These are phyloP conservation scores for Exophiala alcalophila DNA, from an alignment of 2,329 filamentous ascomycete genomes.

Conservation along the genomic window DNA sequence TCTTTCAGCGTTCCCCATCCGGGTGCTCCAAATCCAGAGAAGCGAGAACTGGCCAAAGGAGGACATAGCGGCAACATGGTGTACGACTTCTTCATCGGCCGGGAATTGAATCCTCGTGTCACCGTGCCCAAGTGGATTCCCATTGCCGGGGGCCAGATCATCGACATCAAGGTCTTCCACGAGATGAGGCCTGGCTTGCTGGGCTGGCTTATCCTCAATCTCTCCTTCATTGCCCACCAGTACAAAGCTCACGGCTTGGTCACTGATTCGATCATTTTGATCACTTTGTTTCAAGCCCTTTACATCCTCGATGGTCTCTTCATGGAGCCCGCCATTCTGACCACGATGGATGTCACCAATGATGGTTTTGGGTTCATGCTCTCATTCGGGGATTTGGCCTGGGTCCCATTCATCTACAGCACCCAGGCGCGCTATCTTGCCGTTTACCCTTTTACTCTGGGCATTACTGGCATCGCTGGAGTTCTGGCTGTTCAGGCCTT, in stretches of 20 bases:
- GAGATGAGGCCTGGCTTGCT: slow-evolving; percentile 90
- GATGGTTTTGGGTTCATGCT: slow-evolving; percentile 97
- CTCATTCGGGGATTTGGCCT: slow-evolving; percentile 84
- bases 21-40: slow-evolving; percentile 62
- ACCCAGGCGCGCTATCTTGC: slow-evolving; percentile 82
- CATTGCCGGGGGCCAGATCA: slow-evolving; percentile 65
- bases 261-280: slow-evolving; percentile 80
- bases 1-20: slow-evolving; percentile 72
- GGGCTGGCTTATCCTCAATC: slow-evolving; percentile 82
- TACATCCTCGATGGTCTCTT: slow-evolving; percentile 83
- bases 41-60: slow-evolving; percentile 76
- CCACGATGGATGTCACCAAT: slow-evolving; percentile 89
- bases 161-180: slow-evolving; percentile 87
- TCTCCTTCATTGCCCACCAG: slow-evolving; percentile 81
- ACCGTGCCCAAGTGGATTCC: slow-evolving; percentile 56
- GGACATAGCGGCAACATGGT: slow-evolving; percentile 79
- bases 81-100: slow-evolving; percentile 96
- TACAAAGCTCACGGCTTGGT: slow-evolving; percentile 80
- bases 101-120: slow-evolving; percentile 87
- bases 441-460: slow-evolving; percentile 76
- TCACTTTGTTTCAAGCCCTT: slow-evolving; percentile 71
- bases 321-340: slow-evolving; percentile 85
- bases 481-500: slow-evolving; percentile 65
- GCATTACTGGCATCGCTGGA: slow-evolving; percentile 60
- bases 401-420: slow-evolving; percentile 88